A percentile compares a stretch with the other conserved stretches of the same genome.
Conservation (phyloP, 345 rosid species). For the Gossypium sturtianum region DNA sequence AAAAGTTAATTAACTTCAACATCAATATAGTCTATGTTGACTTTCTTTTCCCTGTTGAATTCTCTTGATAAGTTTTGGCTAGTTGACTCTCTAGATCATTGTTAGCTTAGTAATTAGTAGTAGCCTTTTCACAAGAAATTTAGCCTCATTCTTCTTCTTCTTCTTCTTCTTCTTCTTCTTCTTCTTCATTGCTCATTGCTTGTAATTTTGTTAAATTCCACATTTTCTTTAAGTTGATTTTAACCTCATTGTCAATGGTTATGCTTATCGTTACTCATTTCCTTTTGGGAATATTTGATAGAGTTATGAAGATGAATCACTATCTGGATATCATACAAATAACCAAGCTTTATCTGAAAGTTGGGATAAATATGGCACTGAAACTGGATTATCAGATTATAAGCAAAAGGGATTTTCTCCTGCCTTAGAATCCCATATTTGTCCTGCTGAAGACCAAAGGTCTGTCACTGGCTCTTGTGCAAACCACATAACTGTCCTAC, state of each 20-base stretch:
- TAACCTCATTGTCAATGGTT: background rate
- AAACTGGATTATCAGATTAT: slow-evolving; percentile 43
- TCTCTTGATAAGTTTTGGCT: background rate
- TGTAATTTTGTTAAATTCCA: background rate
- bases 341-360: slow-evolving; percentile 51
- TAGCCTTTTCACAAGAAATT: too few species aligned
- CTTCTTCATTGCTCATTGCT: too few species aligned
- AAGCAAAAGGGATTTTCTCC: slow-evolving; percentile 44
- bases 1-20: background rate
- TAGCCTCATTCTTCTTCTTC: too few species aligned
- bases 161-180: too few species aligned
- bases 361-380: slow-evolving; percentile 68
- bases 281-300: slow-evolving; percentile 24
- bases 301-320: slow-evolving; percentile 82
- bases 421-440: slow-evolving; percentile 39
- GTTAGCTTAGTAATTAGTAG: too few species aligned
- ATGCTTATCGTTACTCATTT: background rate
- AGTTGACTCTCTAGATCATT: too few species aligned
- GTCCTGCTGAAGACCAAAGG: slow-evolving; percentile 52
- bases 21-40: background rate
- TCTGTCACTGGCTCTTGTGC: slow-evolving; percentile 38
- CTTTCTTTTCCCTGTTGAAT: background rate
- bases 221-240: background rate
- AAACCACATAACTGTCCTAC: slow-evolving; percentile 32
- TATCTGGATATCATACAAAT: slow-evolving; percentile 42